Base-by-base conservation (phyloP, 805 yeast species). In the Kluyveromyces starmeri region DNA sequence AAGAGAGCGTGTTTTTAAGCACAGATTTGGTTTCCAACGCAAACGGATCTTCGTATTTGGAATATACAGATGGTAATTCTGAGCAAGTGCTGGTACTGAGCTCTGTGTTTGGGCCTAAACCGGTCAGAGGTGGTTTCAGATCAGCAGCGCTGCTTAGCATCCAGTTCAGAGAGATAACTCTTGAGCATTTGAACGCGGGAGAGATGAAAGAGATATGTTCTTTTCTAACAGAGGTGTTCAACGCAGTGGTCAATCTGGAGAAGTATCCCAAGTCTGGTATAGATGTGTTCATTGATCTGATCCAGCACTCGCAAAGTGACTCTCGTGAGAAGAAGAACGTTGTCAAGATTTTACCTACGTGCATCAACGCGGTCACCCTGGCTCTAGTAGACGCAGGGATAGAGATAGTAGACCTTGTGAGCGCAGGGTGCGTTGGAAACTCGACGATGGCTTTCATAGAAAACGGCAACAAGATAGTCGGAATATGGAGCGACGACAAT, bases 261-360 rank as follows among this genome's bases (percentile, higher is more conserved):
- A 76, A 78, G 41, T 92, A 92, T 55, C 96, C 97, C 4, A 89
- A 89, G 57, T 83, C 95, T 2, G 76, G 88, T 13, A 83, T 89
- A 38, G 92, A 80, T 49, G 70, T 89, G 11, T 79, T 78, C 42
- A 64, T 92, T 5, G 73, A 79, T 25, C 62, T 89, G 6, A 67
- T 88, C 19, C 39, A 39, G 23, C 35, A 37, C 17, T 22, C 36
- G 2, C 34, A 33, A 22, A 27, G 35, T 11, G 20, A 34, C 6
- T 29, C 34, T 21, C 18, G 11, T 10, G 28, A 26, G 19, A 30
- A 32, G 12, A 16, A 7, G 16, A 28, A 55, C 55, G 34, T 53
- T 58, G 27, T 58, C 57, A 23, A 55, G 51, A 53, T 70, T 19
- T 58, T 68, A 19, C 62, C 70, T 25, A 58, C 61, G 20, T 59